Conservation (phyloP, 371 early-diverging fungal species). For the Syncephalastrum monosporum region DNA sequence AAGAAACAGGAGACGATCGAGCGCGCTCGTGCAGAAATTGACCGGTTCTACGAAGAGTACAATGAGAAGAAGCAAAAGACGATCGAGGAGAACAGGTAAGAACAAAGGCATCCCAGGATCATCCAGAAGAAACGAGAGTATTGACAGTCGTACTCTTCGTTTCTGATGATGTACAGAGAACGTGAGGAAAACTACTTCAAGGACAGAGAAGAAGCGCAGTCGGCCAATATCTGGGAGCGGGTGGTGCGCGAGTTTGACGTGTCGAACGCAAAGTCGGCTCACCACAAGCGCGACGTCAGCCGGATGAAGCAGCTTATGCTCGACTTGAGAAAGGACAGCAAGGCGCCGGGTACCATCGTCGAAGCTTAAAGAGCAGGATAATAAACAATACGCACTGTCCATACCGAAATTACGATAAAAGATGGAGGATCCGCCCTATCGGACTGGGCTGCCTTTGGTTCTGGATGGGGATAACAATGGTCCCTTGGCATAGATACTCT, state of each 20-base stretch:
- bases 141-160: neutral
- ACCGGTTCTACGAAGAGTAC: constrained; percentile 94
- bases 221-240: constrained; percentile 77
- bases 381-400: neutral
- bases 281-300: constrained; percentile 58
- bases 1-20: constrained; percentile 73
- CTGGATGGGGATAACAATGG: no score
- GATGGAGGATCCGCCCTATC: no score
- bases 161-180: constrained; percentile 30
- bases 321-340: constrained; percentile 74
- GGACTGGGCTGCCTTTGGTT: no score
- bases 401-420: neutral
- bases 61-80: constrained; percentile 84
- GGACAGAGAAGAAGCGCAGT: constrained; percentile 59
- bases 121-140: neutral
- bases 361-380: constrained; percentile 29
- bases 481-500: no score
- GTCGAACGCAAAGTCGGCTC: constrained; percentile 42
- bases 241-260: constrained; percentile 68
- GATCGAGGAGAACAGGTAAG: constrained; percentile 74
- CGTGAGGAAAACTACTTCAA: constrained; percentile 51
- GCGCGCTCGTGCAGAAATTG: constrained; percentile 80
- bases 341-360: constrained; percentile 73
- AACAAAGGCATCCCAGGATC: neutral
- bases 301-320: constrained; percentile 85